Base-by-base conservation (phyloP, 2,329 filamentous ascomycete species). In the Coleophoma crateriformis region DNA sequence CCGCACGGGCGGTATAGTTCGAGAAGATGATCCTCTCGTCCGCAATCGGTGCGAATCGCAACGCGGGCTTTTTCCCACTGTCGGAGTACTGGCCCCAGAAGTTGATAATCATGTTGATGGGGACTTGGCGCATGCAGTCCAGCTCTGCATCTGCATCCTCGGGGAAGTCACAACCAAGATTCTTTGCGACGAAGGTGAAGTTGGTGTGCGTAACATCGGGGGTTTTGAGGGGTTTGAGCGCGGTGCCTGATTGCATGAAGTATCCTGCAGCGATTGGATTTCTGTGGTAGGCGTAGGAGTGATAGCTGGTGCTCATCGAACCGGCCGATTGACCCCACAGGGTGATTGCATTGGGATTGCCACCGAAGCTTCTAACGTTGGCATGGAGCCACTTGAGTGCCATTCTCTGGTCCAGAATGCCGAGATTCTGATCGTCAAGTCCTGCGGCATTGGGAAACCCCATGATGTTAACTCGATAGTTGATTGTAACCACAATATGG, bases 361-460 rank as follows among this genome's bases (percentile, higher is more conserved):
- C 84, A 0, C 82, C 82, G 62, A 87, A 84, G 2, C 66, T 67
- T 2, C 63, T 74, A 45, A 83, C 78, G 60, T 85, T 85, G 67
- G 68, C 52, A 84, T 75, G 1, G 81, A 82, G 0, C 87, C 87
- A 90, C 62, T 89, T 70, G 10, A 90, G 71, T 0, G 77, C 86
- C 56, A 85, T 73, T 27, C 84, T 75, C 58, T 89, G 85, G 58
- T 90, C 87, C 0, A 85, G 71, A 6, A 88, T 73, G 5, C 86
- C 86, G 6, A 87, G 64, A 61, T 90, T 61, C 82, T 84, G 33
- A 73, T 67, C n/a, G 43, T 32, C 19, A 50, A 27, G 7, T 45
- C 48, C 3, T 33, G 40, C 7, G 42, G 37, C 3, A 47, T 44
- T 27, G 52, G 52, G 49, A 76, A 71, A 45, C 2, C 68, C 68